Base-by-base conservation (phyloP, 768 basidiomycete species). In the Pilatotrama ljubarskyi region DNA sequence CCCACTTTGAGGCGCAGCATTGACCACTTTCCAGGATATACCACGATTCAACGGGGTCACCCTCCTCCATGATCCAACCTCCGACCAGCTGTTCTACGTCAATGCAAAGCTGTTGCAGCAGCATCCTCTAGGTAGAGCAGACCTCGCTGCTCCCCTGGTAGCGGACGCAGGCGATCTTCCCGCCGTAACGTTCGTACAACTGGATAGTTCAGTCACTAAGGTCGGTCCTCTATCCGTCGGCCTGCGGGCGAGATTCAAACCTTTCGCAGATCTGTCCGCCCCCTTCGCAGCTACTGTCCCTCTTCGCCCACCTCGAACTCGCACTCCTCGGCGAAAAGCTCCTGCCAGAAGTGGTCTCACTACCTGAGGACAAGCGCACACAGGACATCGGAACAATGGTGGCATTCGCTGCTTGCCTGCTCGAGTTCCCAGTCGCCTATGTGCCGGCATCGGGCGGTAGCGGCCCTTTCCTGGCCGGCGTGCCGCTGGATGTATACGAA, bases 391-490 rank as follows among this genome's bases (percentile, higher is more conserved):
- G 61, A 70, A 49, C 66, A 55, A 70, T 75, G 1, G 72, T 88
- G 41, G 81, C 86, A 14, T 74, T 88, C 5, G 84, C 86, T 4
- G 87, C 78, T 1, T 59, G 85, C 8, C 68, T 88, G 24, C 78
- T 88, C 35, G 86, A 86, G 58, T 88, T 88, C 64, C 82, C 82
- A 9, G 78, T 87, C 9, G 79, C 77, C n/a, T 81, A 79, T 49
- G 77, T 79, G 22, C 85, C 85, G 50, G 59, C 51, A 14, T 59
- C 65, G 0, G 47, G 68, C 5, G 62, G 63, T 0, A 70, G 74
- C 52, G 68, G 65, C 3, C 58, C 69, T 17, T 84, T 80, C 65
- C 76, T 88, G n/a, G 71, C 72, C 46, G 68, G 78, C 18, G 74
- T 77, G 2, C 65, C 76, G 6, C 72, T 89, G 48, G 78, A 85